These are phyloP conservation scores for Boletus reticulatus DNA, from an alignment of 768 basidiomycete genomes.

Conservation along the genomic window DNA sequence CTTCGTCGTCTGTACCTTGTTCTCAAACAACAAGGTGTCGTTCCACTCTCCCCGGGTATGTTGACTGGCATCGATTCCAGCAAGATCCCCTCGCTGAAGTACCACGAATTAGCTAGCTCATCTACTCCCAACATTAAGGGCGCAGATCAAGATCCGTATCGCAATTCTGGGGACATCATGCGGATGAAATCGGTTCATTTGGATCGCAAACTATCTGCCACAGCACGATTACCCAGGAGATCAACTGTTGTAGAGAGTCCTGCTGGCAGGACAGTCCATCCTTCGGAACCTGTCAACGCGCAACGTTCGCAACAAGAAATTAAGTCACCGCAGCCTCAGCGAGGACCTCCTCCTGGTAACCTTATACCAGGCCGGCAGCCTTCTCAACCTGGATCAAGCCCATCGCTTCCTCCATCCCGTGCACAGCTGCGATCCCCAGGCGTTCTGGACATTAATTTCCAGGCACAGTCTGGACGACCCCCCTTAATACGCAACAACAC, in stretches of 20 bases:
- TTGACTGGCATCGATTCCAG: slow-evolving; percentile 6
- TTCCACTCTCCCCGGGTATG: slow-evolving; percentile 77
- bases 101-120: slow-evolving; percentile 23
- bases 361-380: slow-evolving; percentile 36
- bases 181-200: slow-evolving; percentile 92
- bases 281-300: slow-evolving; percentile 52
- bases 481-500: slow-evolving; percentile 77
- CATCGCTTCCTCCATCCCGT: slow-evolving; percentile 35
- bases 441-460: slow-evolving; percentile 34
- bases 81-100: slow-evolving; percentile 8
- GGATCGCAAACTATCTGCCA: slow-evolving; percentile 93
- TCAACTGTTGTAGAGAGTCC: slow-evolving; percentile 97
- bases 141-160: slow-evolving; percentile 70
- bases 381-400: slow-evolving; percentile 30
- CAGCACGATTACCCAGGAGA: slow-evolving; percentile 86
- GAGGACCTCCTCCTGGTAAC: slow-evolving; percentile 36
- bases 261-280: slow-evolving; percentile 79
- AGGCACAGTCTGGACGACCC: slow-evolving; percentile 56
- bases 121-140: slow-evolving; percentile 34
- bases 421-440: slow-evolving; percentile 41
- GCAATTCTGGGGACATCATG: slow-evolving; percentile 88
- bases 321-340: slow-evolving; percentile 38
- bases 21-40: slow-evolving; percentile 85
- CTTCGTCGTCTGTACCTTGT: slow-evolving; percentile 85
- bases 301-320: slow-evolving; percentile 47